Percentiles rank a stretch among this genome's conserved stretches.
These are phyloP conservation scores for Stevia rebaudiana DNA, from an alignment of 140 eudicot genomes.

Conservation along the genomic window DNA sequence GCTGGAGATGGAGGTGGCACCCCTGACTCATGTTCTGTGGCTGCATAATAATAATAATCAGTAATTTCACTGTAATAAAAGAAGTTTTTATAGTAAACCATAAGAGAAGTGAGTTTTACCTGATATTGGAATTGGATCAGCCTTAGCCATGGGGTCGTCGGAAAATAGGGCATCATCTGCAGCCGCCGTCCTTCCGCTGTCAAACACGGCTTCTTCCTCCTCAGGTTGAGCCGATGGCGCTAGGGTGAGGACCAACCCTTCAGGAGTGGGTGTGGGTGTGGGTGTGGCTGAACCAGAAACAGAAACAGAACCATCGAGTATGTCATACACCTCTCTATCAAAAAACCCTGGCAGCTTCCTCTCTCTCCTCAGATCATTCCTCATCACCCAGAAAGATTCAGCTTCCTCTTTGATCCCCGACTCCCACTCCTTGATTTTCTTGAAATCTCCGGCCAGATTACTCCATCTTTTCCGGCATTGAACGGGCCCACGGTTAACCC, in stretches of 20 bases:
- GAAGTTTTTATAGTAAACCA: no score
- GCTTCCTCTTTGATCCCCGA: slow-evolving; percentile 30
- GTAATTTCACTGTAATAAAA: no score
- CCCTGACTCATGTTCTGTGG: slow-evolving; percentile 38
- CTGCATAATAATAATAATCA: slow-evolving; percentile 31
- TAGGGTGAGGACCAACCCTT: slow-evolving; percentile 27
- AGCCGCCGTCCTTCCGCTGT: slow-evolving; percentile 57
- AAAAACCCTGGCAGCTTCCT: slow-evolving; percentile 86
- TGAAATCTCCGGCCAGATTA: slow-evolving; percentile 78
- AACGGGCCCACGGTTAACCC: slow-evolving; percentile 88
- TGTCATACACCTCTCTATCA: slow-evolving; percentile 77
- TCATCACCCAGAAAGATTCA: slow-evolving; percentile 84
- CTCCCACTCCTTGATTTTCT: slow-evolving; percentile 91
- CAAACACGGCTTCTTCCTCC: slow-evolving; percentile 46
- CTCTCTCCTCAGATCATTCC: slow-evolving; percentile 83
- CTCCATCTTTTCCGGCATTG: slow-evolving; percentile 98
- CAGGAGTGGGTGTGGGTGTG: no score
- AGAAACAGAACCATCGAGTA: slow-evolving; percentile 46
- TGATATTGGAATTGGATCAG: slow-evolving; percentile 41
- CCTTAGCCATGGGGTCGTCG: slow-evolving; percentile 19
- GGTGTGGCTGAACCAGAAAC: no score
- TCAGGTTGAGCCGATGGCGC: slow-evolving; percentile 20
- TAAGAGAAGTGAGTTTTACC: no score
- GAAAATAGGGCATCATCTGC: slow-evolving; percentile 64
- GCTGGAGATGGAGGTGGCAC: slow-evolving; percentile 15